Percentiles rank a stretch among this genome's conserved stretches.
phyloP scores from a whole-genome alignment of 306 rosid genomes.

The Abrus precatorius region DNA sequence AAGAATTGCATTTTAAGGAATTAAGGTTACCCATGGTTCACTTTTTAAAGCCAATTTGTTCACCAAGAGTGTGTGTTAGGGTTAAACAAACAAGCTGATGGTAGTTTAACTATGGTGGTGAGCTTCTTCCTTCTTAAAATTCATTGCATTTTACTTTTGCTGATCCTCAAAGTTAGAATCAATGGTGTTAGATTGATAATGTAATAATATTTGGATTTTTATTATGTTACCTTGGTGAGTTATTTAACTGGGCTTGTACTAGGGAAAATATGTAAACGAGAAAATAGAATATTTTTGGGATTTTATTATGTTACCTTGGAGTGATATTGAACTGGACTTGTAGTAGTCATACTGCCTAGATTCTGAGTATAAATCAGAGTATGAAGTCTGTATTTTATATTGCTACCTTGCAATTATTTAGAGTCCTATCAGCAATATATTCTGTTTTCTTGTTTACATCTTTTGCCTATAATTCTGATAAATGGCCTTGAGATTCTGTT shows the following conservation, averaged over 20 bases:
- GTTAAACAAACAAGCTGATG: not conserved
- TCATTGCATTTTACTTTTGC: not conserved
- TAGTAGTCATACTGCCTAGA: not conserved
- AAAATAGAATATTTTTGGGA: too few relatives aligned
- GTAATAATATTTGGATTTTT: not conserved
- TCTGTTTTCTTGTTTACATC: not conserved
- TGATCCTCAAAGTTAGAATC: not conserved
- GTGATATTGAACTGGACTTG: not conserved
- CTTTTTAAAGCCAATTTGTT: not conserved
- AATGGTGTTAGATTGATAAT: not conserved
- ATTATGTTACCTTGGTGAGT: not conserved
- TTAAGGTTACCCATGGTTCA: not conserved
- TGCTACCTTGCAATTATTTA: not conserved
- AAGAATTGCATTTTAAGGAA: not conserved
- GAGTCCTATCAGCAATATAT: not conserved
- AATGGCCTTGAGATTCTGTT: conserved; percentile 17
- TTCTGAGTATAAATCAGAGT: not conserved
- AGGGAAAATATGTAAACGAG: not conserved
- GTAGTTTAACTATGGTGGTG: not conserved
- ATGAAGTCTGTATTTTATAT: not conserved
- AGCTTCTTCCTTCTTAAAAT: conserved; percentile 14
- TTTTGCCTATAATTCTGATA: not conserved
- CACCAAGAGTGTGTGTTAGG: not conserved
- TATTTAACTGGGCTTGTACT: not conserved
- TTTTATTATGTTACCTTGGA: too few relatives aligned